phyloP scores from a whole-genome alignment of 805 yeast genomes.

The Candida nemodendra region DNA sequence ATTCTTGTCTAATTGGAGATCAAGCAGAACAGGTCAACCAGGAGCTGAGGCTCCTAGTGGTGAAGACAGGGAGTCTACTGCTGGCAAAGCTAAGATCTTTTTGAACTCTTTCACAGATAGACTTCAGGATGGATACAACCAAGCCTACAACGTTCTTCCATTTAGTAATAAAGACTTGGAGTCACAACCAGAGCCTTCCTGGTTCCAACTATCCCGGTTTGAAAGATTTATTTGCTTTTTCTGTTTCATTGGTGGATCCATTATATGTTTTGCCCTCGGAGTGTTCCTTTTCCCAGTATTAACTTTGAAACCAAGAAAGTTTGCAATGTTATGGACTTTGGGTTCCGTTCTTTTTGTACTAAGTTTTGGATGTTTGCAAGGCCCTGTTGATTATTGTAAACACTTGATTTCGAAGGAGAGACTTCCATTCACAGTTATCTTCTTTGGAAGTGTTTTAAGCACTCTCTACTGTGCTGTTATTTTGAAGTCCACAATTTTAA shows the following conservation, averaged over 20 bases:
- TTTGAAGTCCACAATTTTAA: slow-evolving; percentile 68
- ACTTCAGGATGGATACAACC: slow-evolving; percentile 38
- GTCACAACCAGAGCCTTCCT: slow-evolving; percentile 61
- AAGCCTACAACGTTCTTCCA: slow-evolving; percentile 66
- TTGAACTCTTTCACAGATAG: slow-evolving; percentile 23
- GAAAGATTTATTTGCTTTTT: slow-evolving; percentile 79
- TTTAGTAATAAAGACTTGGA: slow-evolving; percentile 51
- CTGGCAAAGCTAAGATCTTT: slow-evolving; percentile 19
- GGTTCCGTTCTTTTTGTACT: slow-evolving; percentile 85
- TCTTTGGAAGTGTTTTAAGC: slow-evolving; percentile 73
- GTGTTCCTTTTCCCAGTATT: slow-evolving; percentile 85
- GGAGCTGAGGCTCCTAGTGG: slow-evolving; percentile 6
- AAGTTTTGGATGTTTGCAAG: slow-evolving; percentile 89
- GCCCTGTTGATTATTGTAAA: slow-evolving; percentile 74
- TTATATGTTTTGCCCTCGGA: slow-evolving; percentile 79
- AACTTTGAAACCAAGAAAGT: slow-evolving; percentile 86
- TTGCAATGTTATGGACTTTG: slow-evolving; percentile 86
- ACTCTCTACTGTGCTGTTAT: slow-evolving; percentile 79
- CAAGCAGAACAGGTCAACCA: slow-evolving; percentile 16
- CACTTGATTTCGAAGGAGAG: slow-evolving; percentile 78
- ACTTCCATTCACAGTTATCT: slow-evolving; percentile 74
- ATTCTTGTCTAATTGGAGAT: slow-evolving; percentile 30
- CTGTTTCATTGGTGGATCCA: slow-evolving; percentile 71
- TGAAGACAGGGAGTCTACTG: slow-evolving; percentile 12
- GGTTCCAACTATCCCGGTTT: slow-evolving; percentile 74